Evolutionary conservation across 2,329 filamentous ascomycete species (phyloP).

Genomic region (Hansfordia pulvinata): DNA sequence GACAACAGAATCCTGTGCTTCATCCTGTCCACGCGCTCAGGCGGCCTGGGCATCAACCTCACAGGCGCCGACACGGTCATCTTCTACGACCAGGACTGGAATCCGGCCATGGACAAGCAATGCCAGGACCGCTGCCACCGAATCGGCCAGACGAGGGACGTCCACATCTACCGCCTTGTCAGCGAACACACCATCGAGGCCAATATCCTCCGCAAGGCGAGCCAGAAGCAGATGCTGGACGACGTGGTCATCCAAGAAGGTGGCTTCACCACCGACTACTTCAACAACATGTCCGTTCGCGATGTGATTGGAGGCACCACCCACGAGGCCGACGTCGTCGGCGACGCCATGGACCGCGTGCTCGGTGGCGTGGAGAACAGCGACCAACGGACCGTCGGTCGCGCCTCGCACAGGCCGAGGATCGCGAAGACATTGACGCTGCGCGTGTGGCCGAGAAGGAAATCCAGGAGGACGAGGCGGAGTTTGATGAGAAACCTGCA

Average conservation of each 20-base stretch:
- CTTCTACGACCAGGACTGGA: conserved; percentile 99
- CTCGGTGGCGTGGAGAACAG: conserved; percentile 52
- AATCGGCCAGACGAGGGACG: conserved; percentile 93
- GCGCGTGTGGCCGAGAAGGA: conserved; percentile 83
- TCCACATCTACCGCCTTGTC: conserved; percentile 92
- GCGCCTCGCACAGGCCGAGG: conserved; percentile 80
- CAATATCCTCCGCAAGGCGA: conserved; percentile 91
- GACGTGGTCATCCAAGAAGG: conserved; percentile 98
- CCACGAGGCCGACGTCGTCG: conserved; percentile 34
- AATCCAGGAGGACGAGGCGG: conserved; percentile 71
- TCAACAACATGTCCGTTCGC: conserved; percentile 60
- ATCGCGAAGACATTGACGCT: conserved; percentile 80
- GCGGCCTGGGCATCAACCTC: conserved; percentile 89
- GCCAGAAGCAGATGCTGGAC: conserved; percentile 94
- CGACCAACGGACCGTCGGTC: conserved; percentile 48
- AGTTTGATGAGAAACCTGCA: conserved; percentile 58
- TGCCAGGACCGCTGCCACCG: conserved; percentile 96
- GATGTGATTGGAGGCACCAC: conserved; percentile 52
- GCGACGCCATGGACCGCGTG: conserved; percentile 72
- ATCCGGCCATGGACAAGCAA: conserved; percentile 98
- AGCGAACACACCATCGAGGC: conserved; percentile 94
- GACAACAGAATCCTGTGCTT: conserved; percentile 88
- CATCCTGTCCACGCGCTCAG: conserved; percentile 88
- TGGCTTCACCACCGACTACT: conserved; percentile 94
- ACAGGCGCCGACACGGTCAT: conserved; percentile 96